Conservation (phyloP, 352 stramenopile species). For the Saprolegnia diclina region DNA sequence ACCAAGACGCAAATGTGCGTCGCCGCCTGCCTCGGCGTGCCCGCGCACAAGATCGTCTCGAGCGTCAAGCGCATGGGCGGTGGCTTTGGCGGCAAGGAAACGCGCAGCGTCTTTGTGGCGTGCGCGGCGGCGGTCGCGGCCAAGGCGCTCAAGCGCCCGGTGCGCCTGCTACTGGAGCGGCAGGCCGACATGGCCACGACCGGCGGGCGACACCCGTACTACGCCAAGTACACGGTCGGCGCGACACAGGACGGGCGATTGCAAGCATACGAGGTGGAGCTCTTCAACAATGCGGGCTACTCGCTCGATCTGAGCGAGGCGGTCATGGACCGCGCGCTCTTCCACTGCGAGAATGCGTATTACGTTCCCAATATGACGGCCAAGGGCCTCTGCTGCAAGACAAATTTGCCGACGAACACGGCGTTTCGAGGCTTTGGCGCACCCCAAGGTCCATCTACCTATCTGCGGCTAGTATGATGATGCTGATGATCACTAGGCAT, state of each 20-base stretch:
- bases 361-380: slow-evolving; percentile 88
- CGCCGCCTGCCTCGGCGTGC: slow-evolving; percentile 87
- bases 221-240: slow-evolving; percentile 91
- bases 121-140: slow-evolving; percentile 88
- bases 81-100: slow-evolving; percentile 96
- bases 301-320: slow-evolving; percentile 91
- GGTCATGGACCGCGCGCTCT: slow-evolving; percentile 93
- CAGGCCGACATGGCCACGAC: slow-evolving; percentile 95
- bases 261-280: slow-evolving; percentile 82
- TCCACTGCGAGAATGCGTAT: slow-evolving; percentile 95
- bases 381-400: slow-evolving; percentile 89
- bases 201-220: slow-evolving; percentile 90
- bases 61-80: slow-evolving; percentile 93
- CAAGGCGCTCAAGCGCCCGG: slow-evolving; percentile 80
- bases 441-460: slow-evolving; percentile 69
- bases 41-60: slow-evolving; percentile 86
- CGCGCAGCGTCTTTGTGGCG: slow-evolving; percentile 86
- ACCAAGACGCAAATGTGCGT: slow-evolving; percentile 90
- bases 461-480: too few species aligned
- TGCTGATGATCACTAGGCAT: slow-evolving; percentile 34
- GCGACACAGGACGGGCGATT: slow-evolving; percentile 80
- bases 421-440: slow-evolving; percentile 95
- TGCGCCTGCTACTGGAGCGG: slow-evolving; percentile 88
- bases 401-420: slow-evolving; percentile 92
- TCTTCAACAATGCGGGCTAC: slow-evolving; percentile 94